These are phyloP conservation scores for Ophiostoma novo-ulmi DNA, from an alignment of 2,329 filamentous ascomycete species.

Conservation along the genomic window DNA sequence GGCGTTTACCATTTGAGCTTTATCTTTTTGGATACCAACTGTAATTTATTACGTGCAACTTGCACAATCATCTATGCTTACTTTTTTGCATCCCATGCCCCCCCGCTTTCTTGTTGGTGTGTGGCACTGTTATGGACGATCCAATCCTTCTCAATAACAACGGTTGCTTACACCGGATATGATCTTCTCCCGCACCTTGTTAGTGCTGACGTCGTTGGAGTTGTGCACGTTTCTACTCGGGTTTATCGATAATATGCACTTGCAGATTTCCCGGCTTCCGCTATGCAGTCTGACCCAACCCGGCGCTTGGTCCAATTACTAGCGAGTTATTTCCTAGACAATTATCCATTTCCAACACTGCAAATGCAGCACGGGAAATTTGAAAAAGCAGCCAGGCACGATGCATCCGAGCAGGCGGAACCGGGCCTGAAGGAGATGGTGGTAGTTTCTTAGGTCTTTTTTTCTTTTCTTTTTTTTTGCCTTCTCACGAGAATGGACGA, in stretches of 20 bases:
- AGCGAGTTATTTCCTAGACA: background rate
- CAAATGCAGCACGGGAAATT: background rate
- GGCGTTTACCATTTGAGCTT: background rate
- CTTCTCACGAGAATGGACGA: too few relatives aligned
- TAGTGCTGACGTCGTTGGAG: background rate
- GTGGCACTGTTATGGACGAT: background rate
- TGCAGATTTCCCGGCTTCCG: background rate
- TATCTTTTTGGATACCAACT: conserved; percentile 4
- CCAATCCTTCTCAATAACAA: background rate
- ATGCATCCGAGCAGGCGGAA: background rate
- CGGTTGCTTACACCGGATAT: background rate
- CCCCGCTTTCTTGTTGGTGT: background rate
- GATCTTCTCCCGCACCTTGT: background rate
- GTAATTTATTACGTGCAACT: background rate
- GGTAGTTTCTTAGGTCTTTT: too few relatives aligned
- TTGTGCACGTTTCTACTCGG: background rate
- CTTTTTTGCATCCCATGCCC: background rate
- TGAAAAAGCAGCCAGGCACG: background rate
- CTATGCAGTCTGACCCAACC: background rate
- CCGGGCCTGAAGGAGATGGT: too few relatives aligned
- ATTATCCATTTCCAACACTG: background rate
- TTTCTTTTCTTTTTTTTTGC: too few relatives aligned
- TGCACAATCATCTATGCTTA: background rate
- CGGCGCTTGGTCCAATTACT: background rate
- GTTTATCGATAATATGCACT: background rate